Evolutionary conservation across 805 yeast genomes (phyloP), one percentile per base, ranked within the genome.

Genomic region (Pichia paraexigua): DNA sequence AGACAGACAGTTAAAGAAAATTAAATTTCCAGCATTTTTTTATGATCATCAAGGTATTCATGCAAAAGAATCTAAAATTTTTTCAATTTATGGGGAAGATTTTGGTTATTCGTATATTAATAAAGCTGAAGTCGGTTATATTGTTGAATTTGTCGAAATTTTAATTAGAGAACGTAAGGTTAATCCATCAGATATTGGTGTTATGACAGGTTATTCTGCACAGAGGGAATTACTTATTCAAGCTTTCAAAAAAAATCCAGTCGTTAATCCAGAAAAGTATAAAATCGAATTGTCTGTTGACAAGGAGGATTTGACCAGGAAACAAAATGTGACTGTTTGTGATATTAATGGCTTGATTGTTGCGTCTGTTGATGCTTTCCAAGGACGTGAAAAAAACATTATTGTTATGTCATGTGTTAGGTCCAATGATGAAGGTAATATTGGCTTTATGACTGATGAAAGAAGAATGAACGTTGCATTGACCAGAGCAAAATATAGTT

Each of bases 371-470:
- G 96, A 88, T 66, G 92, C 96, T 2, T 88, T 88, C 71, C 96
- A 88, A 67, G 96, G 96, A 25, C 74, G 94, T 59, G 95, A 87
- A 61, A 88, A 87, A 67, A 89, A 85, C 60, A 83, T 81, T 50
- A 82, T 89, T 39, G 76, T 89, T 25, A 72, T 88, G 54, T 80
- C 92, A 4, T 79, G 91, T 60, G 96, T 88, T 28, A 74, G 96
- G 59, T 78, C 81, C 24, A 82, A 83, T 60, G 68, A 66, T 22
- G 64, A 65, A 22, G 61, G 71, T 25, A 79, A 72, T 53, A 76
- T 82, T 53, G 87, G 89, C 27, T 83, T 83, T 62, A 68, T 83
- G 46, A 71, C 67, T 46, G 88, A 83, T 58, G 64, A 68, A 44
- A 68, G 87, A 60, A 71, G 89, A 59, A 64, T 83, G 63, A 83